Percentiles rank a stretch among this genome's conserved stretches.
phyloP scores from a whole-genome alignment of 257 asterid species.

The Henckelia pumila region DNA sequence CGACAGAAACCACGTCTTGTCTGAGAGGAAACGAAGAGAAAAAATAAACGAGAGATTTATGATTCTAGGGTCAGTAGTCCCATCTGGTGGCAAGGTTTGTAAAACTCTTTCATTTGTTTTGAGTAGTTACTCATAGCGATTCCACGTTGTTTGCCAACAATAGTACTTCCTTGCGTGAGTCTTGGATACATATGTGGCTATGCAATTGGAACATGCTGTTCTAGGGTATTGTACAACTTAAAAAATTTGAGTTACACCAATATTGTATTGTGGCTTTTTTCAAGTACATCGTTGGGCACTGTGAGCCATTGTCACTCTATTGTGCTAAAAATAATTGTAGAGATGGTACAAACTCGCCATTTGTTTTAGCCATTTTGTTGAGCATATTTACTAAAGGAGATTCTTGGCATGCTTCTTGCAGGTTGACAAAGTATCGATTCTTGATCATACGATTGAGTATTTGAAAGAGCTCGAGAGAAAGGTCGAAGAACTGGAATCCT shows the following conservation, averaged over 20 bases:
- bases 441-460: constrained; percentile 78
- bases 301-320: not conserved
- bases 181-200: not conserved
- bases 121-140: not conserved
- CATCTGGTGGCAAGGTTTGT: constrained; percentile 83
- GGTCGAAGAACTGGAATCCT: constrained; percentile 62
- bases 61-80: constrained; percentile 78
- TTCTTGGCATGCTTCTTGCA: constrained; percentile 32
- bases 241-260: not conserved
- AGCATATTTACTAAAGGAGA: not conserved
- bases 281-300: not conserved
- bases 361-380: not conserved
- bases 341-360: not conserved
- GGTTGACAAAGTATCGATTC: constrained; percentile 86
- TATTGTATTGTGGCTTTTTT: not conserved
- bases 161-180: not conserved
- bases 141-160: not conserved
- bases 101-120: not conserved
- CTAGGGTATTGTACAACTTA: not conserved
- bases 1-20: constrained; percentile 61
- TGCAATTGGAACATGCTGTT: not conserved
- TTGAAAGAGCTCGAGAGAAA: constrained; percentile 72
- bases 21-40: constrained; percentile 76
- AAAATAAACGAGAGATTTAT: constrained; percentile 70
- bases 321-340: not conserved